These are phyloP conservation scores for Eutrema heterophyllum DNA, from an alignment of 345 rosid species.

Conservation along the genomic window DNA sequence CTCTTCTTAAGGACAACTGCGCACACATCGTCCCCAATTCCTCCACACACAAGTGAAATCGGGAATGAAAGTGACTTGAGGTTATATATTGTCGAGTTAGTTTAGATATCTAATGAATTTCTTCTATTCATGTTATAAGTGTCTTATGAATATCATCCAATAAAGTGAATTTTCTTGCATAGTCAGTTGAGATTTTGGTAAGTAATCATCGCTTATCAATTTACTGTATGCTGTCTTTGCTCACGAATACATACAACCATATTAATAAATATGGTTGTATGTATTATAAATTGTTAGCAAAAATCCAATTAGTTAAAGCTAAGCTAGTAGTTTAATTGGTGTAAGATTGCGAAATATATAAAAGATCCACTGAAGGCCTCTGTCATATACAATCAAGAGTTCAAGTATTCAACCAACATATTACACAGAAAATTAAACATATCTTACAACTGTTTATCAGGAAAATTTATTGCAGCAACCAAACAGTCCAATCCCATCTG, in stretches of 20 bases:
- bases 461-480: background rate
- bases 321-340: background rate
- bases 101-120: background rate
- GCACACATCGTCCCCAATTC: background rate
- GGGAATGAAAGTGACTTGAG: background rate
- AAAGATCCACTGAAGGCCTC: background rate
- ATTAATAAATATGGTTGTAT: background rate
- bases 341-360: background rate
- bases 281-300: background rate
- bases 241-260: background rate
- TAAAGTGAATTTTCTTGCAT: background rate
- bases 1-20: conserved; percentile 12
- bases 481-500: background rate
- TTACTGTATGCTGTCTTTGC: background rate
- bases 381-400: background rate
- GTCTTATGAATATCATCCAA: background rate
- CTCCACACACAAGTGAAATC: background rate
- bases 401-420: background rate
- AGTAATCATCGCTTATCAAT: background rate
- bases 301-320: background rate
- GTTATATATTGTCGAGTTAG: background rate
- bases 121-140: background rate
- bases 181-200: background rate
- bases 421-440: background rate
- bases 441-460: background rate